phyloP scores from a whole-genome alignment of 129 eudicot genomes.

The Cynara cardunculus region DNA sequence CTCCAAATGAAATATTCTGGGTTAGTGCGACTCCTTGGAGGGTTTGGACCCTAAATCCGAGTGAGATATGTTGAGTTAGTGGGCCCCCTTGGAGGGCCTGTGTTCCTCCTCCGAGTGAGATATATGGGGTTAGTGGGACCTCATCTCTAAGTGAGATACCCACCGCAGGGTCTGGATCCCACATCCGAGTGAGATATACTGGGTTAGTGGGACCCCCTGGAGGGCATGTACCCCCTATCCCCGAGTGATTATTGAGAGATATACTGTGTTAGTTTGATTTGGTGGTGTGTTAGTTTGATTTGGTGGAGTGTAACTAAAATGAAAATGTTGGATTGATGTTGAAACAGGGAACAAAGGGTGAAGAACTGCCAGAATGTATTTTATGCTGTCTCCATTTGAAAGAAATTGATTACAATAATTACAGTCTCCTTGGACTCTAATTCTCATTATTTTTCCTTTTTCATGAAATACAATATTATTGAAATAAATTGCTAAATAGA shows the following conservation, averaged over 20 bases:
- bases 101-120: not conserved
- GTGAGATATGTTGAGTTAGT: not conserved
- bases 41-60: too few relatives aligned
- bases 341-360: conserved; percentile 82
- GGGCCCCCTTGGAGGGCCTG: too few relatives aligned
- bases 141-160: too few relatives aligned
- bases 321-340: not conserved
- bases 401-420: conserved; percentile 65
- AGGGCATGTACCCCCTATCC: not conserved
- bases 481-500: conserved; percentile 28
- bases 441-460: conserved; percentile 1
- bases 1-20: not conserved
- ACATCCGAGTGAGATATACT: not conserved
- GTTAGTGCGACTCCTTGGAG: too few relatives aligned
- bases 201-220: not conserved
- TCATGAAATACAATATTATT: not conserved
- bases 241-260: not conserved
- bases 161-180: too few relatives aligned
- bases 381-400: conserved; percentile 80
- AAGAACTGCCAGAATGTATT: conserved; percentile 83
- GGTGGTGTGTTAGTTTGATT: not conserved
- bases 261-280: not conserved
- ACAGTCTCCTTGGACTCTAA: conserved; percentile 52
- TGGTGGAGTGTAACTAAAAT: not conserved
- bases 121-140: too few relatives aligned